phyloP scores from a whole-genome alignment of 2,329 filamentous ascomycete genomes.

The Pestalotiopsis sp. region DNA sequence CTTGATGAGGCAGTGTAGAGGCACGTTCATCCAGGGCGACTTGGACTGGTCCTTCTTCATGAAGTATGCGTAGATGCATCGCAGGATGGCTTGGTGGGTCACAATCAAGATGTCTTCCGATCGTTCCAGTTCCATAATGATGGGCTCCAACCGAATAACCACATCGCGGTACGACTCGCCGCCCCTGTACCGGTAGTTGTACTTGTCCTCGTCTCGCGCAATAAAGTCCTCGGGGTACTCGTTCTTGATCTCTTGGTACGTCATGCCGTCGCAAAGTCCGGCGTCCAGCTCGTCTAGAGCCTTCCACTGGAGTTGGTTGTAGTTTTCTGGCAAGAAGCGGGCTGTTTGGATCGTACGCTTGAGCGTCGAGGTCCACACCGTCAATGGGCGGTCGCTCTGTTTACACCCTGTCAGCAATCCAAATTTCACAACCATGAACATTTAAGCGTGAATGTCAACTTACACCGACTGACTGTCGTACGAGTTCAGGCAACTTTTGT shows the following conservation, averaged over 20 bases:
- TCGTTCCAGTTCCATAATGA: slow-evolving; percentile 98
- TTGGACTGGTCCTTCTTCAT: slow-evolving; percentile 94
- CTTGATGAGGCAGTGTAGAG: slow-evolving; percentile 94
- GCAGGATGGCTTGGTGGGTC: slow-evolving; percentile 93
- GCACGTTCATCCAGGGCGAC: slow-evolving; percentile 98
- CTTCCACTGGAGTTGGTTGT: slow-evolving; percentile 98
- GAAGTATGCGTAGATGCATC: slow-evolving; percentile 98
- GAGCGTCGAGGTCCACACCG: slow-evolving; percentile 65
- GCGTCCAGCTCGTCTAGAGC: slow-evolving; percentile 96
- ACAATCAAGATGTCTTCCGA: slow-evolving; percentile 97
- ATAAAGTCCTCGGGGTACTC: slow-evolving; percentile 92
- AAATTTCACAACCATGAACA: neutral
- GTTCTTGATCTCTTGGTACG: slow-evolving; percentile 92
- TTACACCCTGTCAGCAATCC: slow-evolving; percentile 3
- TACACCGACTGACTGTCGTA: slow-evolving; percentile 85
- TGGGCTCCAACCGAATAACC: slow-evolving; percentile 95
- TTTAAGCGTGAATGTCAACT: slow-evolving; percentile 31
- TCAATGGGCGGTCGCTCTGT: slow-evolving; percentile 62
- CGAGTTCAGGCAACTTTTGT: slow-evolving; percentile 78
- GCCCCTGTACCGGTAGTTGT: slow-evolving; percentile 98
- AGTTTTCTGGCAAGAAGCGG: slow-evolving; percentile 76
- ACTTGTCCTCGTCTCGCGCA: slow-evolving; percentile 96
- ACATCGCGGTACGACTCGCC: slow-evolving; percentile 96
- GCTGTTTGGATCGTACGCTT: slow-evolving; percentile 91
- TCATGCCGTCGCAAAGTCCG: slow-evolving; percentile 94